Base-by-base conservation (phyloP, 1,139 yeast genomes). In the Geotrichum siamense region DNA sequence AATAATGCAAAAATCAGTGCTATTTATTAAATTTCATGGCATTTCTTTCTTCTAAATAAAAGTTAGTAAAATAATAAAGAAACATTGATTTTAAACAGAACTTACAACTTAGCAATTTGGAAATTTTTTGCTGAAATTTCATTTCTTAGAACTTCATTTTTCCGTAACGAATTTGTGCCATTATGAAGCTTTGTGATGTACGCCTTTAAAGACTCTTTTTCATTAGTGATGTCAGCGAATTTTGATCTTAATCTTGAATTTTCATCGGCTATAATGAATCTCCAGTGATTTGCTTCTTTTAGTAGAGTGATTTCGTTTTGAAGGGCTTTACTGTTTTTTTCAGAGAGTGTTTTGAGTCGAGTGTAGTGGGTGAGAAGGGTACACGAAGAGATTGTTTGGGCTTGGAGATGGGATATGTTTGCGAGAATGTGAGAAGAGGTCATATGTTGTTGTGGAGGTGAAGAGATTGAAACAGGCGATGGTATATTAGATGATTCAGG, bases 181-280 rank as follows among this genome's bases (percentile, higher is more conserved):
- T 34, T 40, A 29, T 47, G 49, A 10, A 47, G 36, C 28, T 43
- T 40, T n/a, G 41, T 31, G n/a, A 47, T 39, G 9, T 43, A 44
- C n/a, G 19, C 10, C 25, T 47, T 47, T 9, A 47, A 34, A 6
- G 29, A 21, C 20, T 43, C 45, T 36, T 47, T 47, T 31, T 47
- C 49, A 9, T 32, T 38, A 8, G 45, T 39, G 20, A 43, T 20
- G n/a, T 25, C 40, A 12, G 41, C 13, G 9, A 38, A 20, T 10
- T 29, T 20, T 5, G 39, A 12, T 13, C 47, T 17, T 5, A 47
- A 35, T n/a, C 38, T 23, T 5, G 41, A 41, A 27, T 47, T 47
- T 31, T 43, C 45, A n/a, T 39, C 44, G 2, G 49, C 49, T 1
- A 46, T 26, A 25, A 33, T 28, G 20, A 36, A 29, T 3, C 49